A percentile compares a stretch with the other conserved stretches of the same genome.
phyloP scores from a whole-genome alignment of 768 basidiomycete species.

The Rhizopogon vinicolor region DNA sequence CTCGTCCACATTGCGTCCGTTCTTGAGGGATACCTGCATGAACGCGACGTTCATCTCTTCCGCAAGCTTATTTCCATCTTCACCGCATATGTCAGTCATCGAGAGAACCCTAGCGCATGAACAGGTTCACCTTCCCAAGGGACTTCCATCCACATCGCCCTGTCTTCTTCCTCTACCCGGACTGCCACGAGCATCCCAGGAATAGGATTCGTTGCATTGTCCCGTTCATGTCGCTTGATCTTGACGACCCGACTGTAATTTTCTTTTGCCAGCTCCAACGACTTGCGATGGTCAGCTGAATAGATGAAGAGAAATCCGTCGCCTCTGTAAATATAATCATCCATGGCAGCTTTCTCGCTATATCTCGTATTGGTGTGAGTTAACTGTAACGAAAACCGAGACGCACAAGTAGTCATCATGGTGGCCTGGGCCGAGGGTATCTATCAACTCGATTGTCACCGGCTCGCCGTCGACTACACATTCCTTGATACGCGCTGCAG shows the following conservation, averaged over 20 bases:
- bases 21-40: conserved; percentile 1
- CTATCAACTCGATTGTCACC: neutral
- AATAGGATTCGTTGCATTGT: neutral
- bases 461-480: neutral
- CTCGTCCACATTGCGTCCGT: neutral
- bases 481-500: neutral
- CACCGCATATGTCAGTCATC: neutral
- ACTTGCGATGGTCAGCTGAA: neutral
- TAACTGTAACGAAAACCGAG: neutral
- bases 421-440: neutral
- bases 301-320: neutral
- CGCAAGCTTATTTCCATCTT: neutral
- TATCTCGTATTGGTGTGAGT: neutral
- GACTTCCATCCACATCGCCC: neutral
- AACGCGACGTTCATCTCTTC: neutral
- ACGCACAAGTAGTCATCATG: neutral
- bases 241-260: neutral
- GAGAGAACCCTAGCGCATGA: neutral
- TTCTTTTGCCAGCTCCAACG: neutral
- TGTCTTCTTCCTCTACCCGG: neutral
- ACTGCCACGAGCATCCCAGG: neutral
- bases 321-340: neutral
- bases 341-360: neutral
- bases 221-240: neutral
- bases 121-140: neutral